These are phyloP conservation scores for Dryas drummondii DNA, from an alignment of 306 rosid genomes.

Conservation along the genomic window DNA sequence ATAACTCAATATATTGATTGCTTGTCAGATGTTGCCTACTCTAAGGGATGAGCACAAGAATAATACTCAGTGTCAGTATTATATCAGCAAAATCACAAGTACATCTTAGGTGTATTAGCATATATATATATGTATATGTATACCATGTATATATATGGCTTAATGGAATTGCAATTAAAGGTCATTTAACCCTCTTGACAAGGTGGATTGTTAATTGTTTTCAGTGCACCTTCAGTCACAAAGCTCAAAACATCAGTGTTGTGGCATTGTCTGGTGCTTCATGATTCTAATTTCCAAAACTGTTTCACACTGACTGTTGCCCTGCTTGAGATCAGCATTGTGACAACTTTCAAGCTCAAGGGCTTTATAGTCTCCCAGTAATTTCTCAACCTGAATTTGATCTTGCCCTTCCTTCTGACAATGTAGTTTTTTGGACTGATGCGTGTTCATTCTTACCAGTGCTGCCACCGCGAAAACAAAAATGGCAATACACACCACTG, in stretches of 20 bases:
- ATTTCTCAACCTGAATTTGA: conserved; percentile 33
- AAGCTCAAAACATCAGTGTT: too few relatives aligned
- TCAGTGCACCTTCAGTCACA: too few relatives aligned
- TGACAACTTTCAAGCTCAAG: background rate
- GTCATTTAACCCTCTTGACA: background rate
- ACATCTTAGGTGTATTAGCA: too few relatives aligned
- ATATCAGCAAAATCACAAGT: background rate
- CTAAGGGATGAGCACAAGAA: background rate
- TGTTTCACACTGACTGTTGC: background rate
- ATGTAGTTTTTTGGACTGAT: conserved; percentile 23
- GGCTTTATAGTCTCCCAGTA: conserved; percentile 23
- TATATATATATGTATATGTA: too few relatives aligned
- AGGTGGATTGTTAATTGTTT: background rate
- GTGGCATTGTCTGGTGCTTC: conserved; percentile 1
- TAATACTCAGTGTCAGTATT: too few relatives aligned
- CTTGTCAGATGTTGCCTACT: background rate
- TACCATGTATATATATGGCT: too few relatives aligned
- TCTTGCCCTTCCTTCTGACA: conserved; percentile 25
- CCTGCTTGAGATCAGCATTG: conserved; percentile 13
- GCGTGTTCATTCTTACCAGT: conserved; percentile 26
- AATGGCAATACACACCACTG: conserved; percentile 44
- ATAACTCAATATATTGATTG: background rate
- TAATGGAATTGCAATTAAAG: too few relatives aligned
- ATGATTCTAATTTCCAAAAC: background rate
- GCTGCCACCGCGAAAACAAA: conserved; percentile 23